Conservation (phyloP, 345 rosid genomes). For the Aquilaria yunnanensis region DNA sequence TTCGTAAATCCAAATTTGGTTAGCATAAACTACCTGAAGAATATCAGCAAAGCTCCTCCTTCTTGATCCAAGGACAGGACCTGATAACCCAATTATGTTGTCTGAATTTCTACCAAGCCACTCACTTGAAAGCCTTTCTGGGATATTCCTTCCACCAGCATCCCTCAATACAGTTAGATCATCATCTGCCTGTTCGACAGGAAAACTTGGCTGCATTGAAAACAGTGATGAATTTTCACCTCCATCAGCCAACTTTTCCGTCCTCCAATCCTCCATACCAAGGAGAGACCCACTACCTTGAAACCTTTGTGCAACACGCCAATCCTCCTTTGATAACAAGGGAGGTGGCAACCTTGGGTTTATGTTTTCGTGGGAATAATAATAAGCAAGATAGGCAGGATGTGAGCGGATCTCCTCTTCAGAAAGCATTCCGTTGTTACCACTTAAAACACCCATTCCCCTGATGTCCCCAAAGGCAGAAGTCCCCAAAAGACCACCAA, state of each 20-base stretch:
- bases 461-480: conserved; percentile 30
- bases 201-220: conserved; percentile 66
- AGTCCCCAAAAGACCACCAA: conserved; percentile 56
- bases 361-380: conserved; percentile 66
- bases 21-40: conserved; percentile 55
- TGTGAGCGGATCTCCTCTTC: conserved; percentile 84
- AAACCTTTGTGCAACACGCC: conserved; percentile 85
- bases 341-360: conserved; percentile 93
- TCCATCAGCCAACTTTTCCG: conserved; percentile 24
- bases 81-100: conserved; percentile 29
- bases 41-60: conserved; percentile 97
- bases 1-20: background rate
- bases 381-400: conserved; percentile 72
- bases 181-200: conserved; percentile 50
- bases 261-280: conserved; percentile 53
- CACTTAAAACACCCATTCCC: conserved; percentile 8
- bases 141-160: conserved; percentile 30
- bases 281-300: conserved; percentile 48
- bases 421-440: conserved; percentile 33
- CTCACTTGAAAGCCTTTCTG: conserved; percentile 38
- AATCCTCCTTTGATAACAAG: conserved; percentile 77
- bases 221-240: conserved; percentile 52
- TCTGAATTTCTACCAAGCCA: conserved; percentile 43
- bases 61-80: conserved; percentile 57
- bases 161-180: conserved; percentile 66